These are phyloP conservation scores for Calonectria pteridis DNA, from an alignment of 2,329 filamentous ascomycete genomes.

Conservation along the genomic window DNA sequence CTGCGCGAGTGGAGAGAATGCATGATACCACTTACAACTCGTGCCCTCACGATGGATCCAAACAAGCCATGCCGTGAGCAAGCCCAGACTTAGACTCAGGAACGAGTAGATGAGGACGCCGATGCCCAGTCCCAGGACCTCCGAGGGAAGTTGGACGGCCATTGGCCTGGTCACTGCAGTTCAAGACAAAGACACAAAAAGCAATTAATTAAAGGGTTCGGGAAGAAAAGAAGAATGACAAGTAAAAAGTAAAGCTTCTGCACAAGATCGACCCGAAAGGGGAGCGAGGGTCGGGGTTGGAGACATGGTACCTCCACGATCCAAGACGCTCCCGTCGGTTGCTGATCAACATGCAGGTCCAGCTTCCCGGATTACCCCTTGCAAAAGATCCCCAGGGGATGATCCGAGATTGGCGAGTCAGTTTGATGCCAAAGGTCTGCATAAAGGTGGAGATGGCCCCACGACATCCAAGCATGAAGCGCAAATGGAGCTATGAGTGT, in stretches of 20 bases:
- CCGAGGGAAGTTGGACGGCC: conserved; percentile 20
- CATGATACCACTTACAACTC: conserved; percentile 53
- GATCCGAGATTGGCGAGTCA: conserved; percentile 21
- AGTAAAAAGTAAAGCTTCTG: neutral
- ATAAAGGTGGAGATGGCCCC: conserved; percentile 20
- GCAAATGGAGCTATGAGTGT: conserved; percentile 15
- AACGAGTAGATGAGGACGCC: conserved; percentile 26
- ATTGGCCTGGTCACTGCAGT: neutral
- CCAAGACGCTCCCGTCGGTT: neutral
- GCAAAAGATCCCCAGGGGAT: neutral
- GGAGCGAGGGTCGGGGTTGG: neutral
- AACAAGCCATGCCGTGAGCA: conserved; percentile 47
- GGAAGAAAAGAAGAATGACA: neutral
- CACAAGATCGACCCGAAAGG: neutral
- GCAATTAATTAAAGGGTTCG: neutral
- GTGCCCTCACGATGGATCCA: conserved; percentile 55
- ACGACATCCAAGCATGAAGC: conserved; percentile 20
- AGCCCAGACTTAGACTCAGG: conserved; percentile 9
- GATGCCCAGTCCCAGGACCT: conserved; percentile 15
- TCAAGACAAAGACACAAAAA: neutral
- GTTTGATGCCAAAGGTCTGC: conserved; percentile 13
- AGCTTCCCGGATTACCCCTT: neutral
- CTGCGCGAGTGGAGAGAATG: neutral
- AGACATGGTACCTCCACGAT: neutral
- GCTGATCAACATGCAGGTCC: neutral